Evolutionary conservation across 1,284 basidiomycete species (phyloP).

Genomic region (Kwoniella shivajii): DNA sequence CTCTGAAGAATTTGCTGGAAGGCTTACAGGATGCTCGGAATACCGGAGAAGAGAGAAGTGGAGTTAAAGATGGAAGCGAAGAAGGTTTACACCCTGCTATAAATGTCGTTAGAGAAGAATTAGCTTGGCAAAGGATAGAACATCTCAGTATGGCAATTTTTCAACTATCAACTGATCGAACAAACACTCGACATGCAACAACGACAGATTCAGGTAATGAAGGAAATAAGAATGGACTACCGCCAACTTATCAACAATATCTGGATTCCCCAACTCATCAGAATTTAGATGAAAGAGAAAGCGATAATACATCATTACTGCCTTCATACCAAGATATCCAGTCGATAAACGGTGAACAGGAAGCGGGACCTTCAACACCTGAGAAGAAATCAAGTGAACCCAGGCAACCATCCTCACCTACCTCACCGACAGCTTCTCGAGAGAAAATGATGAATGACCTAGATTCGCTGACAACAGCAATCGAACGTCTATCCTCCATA

Average conservation of each 20-base stretch:
- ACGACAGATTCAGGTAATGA: background rate
- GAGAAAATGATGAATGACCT: constrained; percentile 61
- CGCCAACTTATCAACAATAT: background rate
- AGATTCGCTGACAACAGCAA: constrained; percentile 77
- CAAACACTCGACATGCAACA: too few species aligned
- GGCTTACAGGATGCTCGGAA: constrained; percentile 8
- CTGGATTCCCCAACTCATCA: background rate
- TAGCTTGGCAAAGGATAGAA: constrained; percentile 41
- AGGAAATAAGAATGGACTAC: background rate
- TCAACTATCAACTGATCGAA: constrained; percentile 21
- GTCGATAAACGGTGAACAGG: background rate
- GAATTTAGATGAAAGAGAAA: background rate
- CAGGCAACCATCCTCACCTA: background rate
- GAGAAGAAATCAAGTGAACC: background rate
- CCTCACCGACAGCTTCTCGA: background rate
- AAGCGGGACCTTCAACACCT: background rate
- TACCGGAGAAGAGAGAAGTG: background rate
- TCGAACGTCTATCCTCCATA: constrained; percentile 77
- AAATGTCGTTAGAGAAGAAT: constrained; percentile 32
- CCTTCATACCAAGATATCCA: constrained; percentile 10
- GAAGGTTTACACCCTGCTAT: constrained; percentile 28
- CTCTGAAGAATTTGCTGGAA: constrained; percentile 4
- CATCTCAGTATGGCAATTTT: constrained; percentile 29
- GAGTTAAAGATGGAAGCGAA: background rate
- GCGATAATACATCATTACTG: background rate